These are phyloP conservation scores for Sinapis alba DNA, from an alignment of 441 rosid genomes.

Conservation along the genomic window DNA sequence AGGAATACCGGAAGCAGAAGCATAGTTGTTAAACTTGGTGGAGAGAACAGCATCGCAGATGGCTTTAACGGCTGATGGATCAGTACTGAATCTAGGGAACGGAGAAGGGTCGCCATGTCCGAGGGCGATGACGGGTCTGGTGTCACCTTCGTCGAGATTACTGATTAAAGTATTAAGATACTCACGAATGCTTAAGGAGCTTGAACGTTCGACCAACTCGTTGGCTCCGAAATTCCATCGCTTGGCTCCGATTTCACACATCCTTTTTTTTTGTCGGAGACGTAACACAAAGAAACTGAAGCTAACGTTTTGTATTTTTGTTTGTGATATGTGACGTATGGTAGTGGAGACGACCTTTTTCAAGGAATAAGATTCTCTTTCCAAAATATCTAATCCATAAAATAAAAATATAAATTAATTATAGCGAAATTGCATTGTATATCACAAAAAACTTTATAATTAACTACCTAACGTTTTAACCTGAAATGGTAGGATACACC, in stretches of 20 bases:
- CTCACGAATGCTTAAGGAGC: conserved; percentile 14
- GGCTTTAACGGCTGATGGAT: conserved; percentile 48
- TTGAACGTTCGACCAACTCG: conserved; percentile 11
- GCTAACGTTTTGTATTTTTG: not conserved
- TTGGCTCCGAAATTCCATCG: conserved; percentile 33
- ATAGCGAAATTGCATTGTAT: too few species aligned
- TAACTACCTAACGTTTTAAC: too few species aligned
- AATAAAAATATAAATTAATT: too few species aligned
- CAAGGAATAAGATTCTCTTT: too few species aligned
- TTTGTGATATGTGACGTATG: not conserved
- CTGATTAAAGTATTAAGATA: conserved; percentile 2
- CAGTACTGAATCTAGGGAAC: conserved; percentile 48
- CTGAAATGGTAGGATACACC: too few species aligned
- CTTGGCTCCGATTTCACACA: conserved; percentile 16
- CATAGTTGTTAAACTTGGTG: conserved; percentile 46
- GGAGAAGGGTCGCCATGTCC: conserved; percentile 62
- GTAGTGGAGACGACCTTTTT: too few species aligned
- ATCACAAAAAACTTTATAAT: too few species aligned
- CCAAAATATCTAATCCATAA: too few species aligned
- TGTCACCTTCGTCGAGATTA: not conserved
- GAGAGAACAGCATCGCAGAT: conserved; percentile 48
- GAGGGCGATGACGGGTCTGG: conserved; percentile 29
- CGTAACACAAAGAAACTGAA: not conserved
- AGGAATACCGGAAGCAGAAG: conserved; percentile 44
- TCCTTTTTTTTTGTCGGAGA: not conserved